Percentiles rank a stretch among this genome's conserved stretches.
Evolutionary conservation across 2,329 filamentous ascomycete species (phyloP).

Genomic region (Alternaria gaisen): DNA sequence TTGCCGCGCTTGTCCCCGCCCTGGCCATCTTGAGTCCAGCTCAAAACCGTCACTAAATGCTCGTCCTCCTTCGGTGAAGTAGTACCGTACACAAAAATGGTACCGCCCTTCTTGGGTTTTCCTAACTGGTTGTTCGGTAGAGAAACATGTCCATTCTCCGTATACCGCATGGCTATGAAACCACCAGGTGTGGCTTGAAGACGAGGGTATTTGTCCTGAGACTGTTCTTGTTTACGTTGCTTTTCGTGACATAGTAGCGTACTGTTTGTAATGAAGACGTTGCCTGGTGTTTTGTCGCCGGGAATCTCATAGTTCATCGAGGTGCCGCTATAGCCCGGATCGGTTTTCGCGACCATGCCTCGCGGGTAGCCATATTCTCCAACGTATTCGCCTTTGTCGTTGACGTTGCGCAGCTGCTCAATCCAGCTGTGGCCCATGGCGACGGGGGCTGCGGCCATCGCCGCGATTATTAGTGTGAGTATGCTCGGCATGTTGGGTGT

Average conservation of each 20-base stretch:
- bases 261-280: slow-evolving; percentile 57
- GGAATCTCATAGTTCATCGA: slow-evolving; percentile 66
- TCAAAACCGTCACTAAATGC: slow-evolving; percentile 70
- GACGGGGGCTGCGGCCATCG: slow-evolving; percentile 29
- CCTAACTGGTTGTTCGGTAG: slow-evolving; percentile 50
- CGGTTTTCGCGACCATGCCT: slow-evolving; percentile 68
- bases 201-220: slow-evolving; percentile 64
- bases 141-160: slow-evolving; percentile 62
- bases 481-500: slow-evolving; percentile 31
- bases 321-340: slow-evolving; percentile 65
- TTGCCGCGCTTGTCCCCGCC: slow-evolving; percentile 81
- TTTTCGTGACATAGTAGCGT: slow-evolving; percentile 70
- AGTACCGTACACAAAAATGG: slow-evolving; percentile 61
- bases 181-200: slow-evolving; percentile 64
- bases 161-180: slow-evolving; percentile 60
- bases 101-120: slow-evolving; percentile 56
- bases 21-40: slow-evolving; percentile 82
- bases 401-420: slow-evolving; percentile 76
- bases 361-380: slow-evolving; percentile 78
- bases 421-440: slow-evolving; percentile 76
- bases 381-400: slow-evolving; percentile 75
- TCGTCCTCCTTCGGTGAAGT: slow-evolving; percentile 61
- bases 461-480: slow-evolving; percentile 23
- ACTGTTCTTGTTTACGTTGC: slow-evolving; percentile 67
- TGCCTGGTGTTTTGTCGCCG: slow-evolving; percentile 51